Evolutionary conservation across 2,329 filamentous ascomycete species (phyloP), one percentile per base, ranked within the genome.

Genomic region (Aspergillus sp.): DNA sequence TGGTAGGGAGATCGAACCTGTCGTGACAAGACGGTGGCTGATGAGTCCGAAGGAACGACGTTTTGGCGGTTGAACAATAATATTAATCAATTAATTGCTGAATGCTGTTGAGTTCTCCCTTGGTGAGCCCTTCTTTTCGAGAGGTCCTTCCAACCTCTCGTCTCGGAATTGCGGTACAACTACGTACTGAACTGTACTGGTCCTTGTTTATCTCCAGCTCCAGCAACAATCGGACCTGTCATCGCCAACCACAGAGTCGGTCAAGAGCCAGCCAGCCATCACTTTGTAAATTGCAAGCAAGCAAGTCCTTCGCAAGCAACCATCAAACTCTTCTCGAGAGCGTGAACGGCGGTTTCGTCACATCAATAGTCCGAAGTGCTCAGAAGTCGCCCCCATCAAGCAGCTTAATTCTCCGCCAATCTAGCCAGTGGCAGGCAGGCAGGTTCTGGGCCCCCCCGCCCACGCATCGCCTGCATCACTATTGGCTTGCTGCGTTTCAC

Each of bases 401-500:
- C 51, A 53, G 23, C 51, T 53, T 47, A 24, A 53, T 53, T 39
- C 31, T 37, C 43, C 31, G 51, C 41, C 41, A 33, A 37, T 39
- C 17, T 6, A 37, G 35, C 35, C 35, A 37, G 27, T 31, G 27
- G 27, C 3, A 31, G 27, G 27, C 27, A 31, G 27, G 27, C 27
- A 9, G 23, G 23, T 46, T 46, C 19, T 45, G 6, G 5, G 31
- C 24, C 6, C 17, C 40, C 17, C 27, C 27, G 27, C 21, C 5
- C 39, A 23, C 23, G 23, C 51, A 35, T 7, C 40, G n/a, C 41
- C 17, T 17, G 21, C 41, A 7, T 23, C 41, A 46, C 51, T 46
- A 53, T 53, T 53, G 43, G 51, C 21, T 43, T 53, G 41, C 51
- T 31, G 19, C 41, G 51, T 53, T 53, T 21, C 51, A 53, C 51